Evolutionary conservation across 2,329 filamentous ascomycete genomes (phyloP).

Genomic region (Aureobasidium sp.): DNA sequence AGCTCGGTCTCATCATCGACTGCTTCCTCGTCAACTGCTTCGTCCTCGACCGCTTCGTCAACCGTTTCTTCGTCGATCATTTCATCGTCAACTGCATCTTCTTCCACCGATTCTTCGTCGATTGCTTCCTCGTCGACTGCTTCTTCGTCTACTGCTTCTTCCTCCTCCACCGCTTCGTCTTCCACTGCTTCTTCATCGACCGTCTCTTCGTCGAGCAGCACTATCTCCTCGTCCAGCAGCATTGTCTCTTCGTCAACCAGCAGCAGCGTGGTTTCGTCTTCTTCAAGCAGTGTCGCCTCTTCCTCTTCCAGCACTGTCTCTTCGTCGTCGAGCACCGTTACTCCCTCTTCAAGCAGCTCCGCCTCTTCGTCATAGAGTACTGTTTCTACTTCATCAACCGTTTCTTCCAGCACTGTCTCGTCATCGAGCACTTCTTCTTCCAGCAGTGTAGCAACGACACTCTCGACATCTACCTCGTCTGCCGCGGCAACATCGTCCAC

Average conservation of each 20-base stretch:
- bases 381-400: neutral
- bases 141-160: neutral
- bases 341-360: neutral
- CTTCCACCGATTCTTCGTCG: neutral
- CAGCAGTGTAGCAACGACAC: slow-evolving; percentile 3
- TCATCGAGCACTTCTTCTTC: slow-evolving; percentile 2
- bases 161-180: too few species aligned
- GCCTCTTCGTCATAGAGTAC: neutral
- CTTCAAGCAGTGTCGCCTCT: neutral
- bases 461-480: slow-evolving; percentile 13
- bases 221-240: neutral
- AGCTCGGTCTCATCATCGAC: neutral
- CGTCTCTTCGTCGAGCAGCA: too few species aligned
- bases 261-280: neutral
- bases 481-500: slow-evolving; percentile 1
- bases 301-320: neutral
- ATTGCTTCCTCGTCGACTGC: neutral
- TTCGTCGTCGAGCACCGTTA: neutral
- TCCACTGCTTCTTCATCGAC: too few species aligned
- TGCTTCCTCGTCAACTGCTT: neutral
- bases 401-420: neutral
- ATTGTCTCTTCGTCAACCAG: neutral
- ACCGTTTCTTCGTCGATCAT: neutral
- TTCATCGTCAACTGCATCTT: neutral
- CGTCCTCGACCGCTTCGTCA: neutral